These are phyloP conservation scores for Chlamydomonas applanata DNA, from an alignment of 139 green algal genomes.

Conservation along the genomic window DNA sequence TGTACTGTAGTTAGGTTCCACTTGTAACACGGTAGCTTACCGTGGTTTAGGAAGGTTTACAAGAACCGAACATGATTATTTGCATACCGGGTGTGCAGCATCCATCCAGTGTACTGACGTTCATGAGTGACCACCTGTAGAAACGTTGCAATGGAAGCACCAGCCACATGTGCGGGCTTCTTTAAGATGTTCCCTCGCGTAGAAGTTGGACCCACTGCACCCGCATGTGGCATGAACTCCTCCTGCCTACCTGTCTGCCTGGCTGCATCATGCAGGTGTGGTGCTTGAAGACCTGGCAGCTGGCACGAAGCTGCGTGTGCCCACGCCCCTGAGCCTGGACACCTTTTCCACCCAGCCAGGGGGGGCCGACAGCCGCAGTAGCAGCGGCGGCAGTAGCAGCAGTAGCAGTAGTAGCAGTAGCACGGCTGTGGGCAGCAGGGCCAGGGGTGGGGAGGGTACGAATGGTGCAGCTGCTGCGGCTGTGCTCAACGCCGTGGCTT, in stretches of 20 bases:
- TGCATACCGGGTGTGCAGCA: too few relatives aligned
- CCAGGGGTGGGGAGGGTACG: not conserved
- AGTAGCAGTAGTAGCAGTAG: not conserved
- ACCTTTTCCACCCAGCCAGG: not conserved
- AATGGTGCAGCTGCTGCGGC: constrained; percentile 21
- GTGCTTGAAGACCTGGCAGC: constrained; percentile 25
- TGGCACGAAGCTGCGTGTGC: constrained; percentile 30
- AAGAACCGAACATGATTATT: too few relatives aligned
- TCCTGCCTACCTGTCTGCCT: not conserved
- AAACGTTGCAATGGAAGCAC: too few relatives aligned
- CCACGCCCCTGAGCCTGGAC: not conserved
- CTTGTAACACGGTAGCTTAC: too few relatives aligned
- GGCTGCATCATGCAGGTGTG: constrained; percentile 15
- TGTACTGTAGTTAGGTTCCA: too few relatives aligned
- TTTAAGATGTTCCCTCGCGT: too few relatives aligned
- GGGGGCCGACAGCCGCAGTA: constrained; percentile 14
- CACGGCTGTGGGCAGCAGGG: constrained; percentile 3
- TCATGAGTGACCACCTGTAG: too few relatives aligned
- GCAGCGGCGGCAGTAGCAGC: not conserved
- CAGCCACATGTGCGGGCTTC: too few relatives aligned
- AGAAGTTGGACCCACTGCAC: not conserved
- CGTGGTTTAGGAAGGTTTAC: too few relatives aligned
- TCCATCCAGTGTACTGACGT: too few relatives aligned
- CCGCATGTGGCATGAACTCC: not conserved
- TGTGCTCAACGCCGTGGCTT: constrained; percentile 33